These are phyloP conservation scores for Orbilia oligospora DNA, from an alignment of 2,329 filamentous ascomycete species.

Conservation along the genomic window DNA sequence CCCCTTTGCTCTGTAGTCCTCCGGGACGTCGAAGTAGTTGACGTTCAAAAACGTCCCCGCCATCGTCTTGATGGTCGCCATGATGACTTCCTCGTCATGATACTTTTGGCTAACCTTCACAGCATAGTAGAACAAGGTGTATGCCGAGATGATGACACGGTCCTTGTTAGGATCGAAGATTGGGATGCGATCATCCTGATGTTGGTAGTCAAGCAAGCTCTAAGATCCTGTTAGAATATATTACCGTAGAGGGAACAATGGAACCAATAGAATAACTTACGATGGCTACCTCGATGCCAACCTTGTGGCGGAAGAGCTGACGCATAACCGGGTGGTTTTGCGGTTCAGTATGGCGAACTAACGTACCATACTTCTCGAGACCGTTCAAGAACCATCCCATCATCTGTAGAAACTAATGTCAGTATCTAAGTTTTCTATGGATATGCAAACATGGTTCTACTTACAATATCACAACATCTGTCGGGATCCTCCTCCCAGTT, in stretches of 20 bases:
- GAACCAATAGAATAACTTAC: constrained; percentile 6
- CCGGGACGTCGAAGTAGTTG: constrained; percentile 15
- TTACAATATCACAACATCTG: constrained; percentile 44
- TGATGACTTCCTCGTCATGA: constrained; percentile 34
- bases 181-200: constrained; percentile 23
- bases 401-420: constrained; percentile 10
- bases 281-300: constrained; percentile 20
- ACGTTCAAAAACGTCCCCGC: constrained; percentile 8
- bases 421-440: background rate
- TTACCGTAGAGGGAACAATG: background rate
- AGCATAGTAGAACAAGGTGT: constrained; percentile 35
- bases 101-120: constrained; percentile 13
- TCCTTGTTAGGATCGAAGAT: constrained; percentile 35
- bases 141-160: constrained; percentile 40
- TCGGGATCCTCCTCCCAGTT: constrained; percentile 38
- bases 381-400: constrained; percentile 50
- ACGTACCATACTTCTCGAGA: constrained; percentile 38
- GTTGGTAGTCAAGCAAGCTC: constrained; percentile 37
- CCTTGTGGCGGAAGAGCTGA: constrained; percentile 18
- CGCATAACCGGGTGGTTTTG: constrained; percentile 19
- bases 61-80: constrained; percentile 18
- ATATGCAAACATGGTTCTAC: background rate
- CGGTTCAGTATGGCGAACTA: constrained; percentile 36
- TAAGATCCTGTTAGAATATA: constrained; percentile 12
- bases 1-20: constrained; percentile 33